Base-by-base conservation (phyloP, 2,329 filamentous ascomycete genomes). In the Pezicula neosporulosa region DNA sequence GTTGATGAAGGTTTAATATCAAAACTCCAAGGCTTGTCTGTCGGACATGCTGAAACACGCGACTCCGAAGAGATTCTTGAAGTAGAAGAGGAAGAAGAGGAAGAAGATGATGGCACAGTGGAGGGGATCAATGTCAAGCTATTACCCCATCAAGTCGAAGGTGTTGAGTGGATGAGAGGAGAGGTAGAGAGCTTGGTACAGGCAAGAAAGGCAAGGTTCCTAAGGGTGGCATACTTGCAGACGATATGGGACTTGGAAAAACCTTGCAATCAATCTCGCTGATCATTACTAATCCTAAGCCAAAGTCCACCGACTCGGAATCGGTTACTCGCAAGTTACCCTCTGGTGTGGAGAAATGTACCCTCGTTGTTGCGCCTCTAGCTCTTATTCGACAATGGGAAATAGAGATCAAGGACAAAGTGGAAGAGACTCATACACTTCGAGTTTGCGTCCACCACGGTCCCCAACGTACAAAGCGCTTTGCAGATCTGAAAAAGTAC, bases 331-430 rank as follows among this genome's bases (percentile, higher is more conserved):
- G 85, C 65, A 89, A 86, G 66, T 76, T 87, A n/a, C 82, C 84
- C 16, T 78, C 82, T 6, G 77, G 79, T 7, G 74, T 92, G 21
- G 83, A 87, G 60, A 92, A 88, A 66, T 84, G 85, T 9, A 99
- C 94, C 0, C 77, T 99, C 10, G 91, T 99, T 7, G 89, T 99
- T 47, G 94, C 94, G 2, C 94, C 94, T 1, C 74, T 99, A 28
- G 93, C 94, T 6, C 77, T 99, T 42, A 97, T 99, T 72, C 89
- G 94, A 61, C 94, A 99, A 69, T 99, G 94, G 94, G 94, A 99
- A 70, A 77, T 85, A 1, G 94, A 99, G 68, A 90, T 99, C 65
- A 87, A 87, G 61, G 86, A 89, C 49, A 96, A 90, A 67, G 84
- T 97, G 37, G 74, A 81, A 42, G 74, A 77, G 35, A 79, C 81